Evolutionary conservation across 2,329 filamentous ascomycete species (phyloP).

Genomic region (Diaporthe ilicicola): DNA sequence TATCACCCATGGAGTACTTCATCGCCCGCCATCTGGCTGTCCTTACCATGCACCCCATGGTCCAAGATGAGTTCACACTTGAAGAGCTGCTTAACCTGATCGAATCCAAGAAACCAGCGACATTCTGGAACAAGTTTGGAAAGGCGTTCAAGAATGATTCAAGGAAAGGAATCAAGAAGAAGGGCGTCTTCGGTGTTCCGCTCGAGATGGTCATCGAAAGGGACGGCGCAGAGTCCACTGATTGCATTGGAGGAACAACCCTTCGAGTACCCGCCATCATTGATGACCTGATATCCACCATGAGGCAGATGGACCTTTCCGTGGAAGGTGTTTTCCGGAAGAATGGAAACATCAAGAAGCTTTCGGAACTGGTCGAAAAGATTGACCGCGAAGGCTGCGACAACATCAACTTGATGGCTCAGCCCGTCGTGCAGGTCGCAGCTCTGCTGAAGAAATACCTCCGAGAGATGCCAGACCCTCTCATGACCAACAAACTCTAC

Average conservation of each 20-base stretch:
- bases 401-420: constrained; percentile 83
- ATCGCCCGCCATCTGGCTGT: constrained; percentile 96
- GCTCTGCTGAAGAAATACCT: constrained; percentile 95
- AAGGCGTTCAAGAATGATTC: constrained; percentile 94
- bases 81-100: constrained; percentile 94
- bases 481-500: constrained; percentile 95
- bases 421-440: constrained; percentile 92
- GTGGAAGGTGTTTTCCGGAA: constrained; percentile 99
- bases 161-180: constrained; percentile 82
- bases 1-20: constrained; percentile 95
- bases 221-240: constrained; percentile 96
- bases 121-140: constrained; percentile 98
- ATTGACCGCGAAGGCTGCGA: constrained; percentile 90
- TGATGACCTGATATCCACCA: constrained; percentile 92
- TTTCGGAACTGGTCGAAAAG: constrained; percentile 84
- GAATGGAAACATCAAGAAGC: constrained; percentile 96
- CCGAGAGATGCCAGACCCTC: constrained; percentile 90
- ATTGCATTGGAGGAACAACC: constrained; percentile 91
- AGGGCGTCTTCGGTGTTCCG: constrained; percentile 90
- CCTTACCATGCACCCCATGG: constrained; percentile 89
- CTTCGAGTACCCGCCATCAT: constrained; percentile 91
- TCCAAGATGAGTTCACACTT: constrained; percentile 90
- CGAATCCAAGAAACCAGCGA: constrained; percentile 86
- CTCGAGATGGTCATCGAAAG: constrained; percentile 90
- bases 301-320: constrained; percentile 99